phyloP scores from a whole-genome alignment of 805 yeast genomes.

The Kodamaea neixiangensis region DNA sequence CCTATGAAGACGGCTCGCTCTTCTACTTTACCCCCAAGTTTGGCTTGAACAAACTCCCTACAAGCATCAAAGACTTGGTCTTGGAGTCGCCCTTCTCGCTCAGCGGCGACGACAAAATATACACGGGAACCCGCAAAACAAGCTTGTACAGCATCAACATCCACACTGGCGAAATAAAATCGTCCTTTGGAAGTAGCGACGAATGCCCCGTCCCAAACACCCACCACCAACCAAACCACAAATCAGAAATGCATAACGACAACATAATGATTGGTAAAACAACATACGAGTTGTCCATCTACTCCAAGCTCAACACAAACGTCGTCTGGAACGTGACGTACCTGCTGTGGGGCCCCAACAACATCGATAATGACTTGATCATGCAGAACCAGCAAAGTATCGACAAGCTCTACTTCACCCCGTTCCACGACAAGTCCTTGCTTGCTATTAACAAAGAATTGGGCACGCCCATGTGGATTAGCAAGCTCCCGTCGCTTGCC shows the following conservation, averaged over 20 bases:
- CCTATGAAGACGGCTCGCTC: slow-evolving; percentile 78
- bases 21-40: slow-evolving; percentile 73
- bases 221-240: slow-evolving; percentile 19
- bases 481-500: slow-evolving; percentile 68
- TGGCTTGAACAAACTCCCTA: slow-evolving; percentile 82
- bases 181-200: slow-evolving; percentile 59
- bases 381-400: slow-evolving; percentile 52
- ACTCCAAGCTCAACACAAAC: slow-evolving; percentile 60
- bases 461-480: slow-evolving; percentile 80
- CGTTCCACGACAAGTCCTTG: slow-evolving; percentile 78
- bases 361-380: slow-evolving; percentile 63
- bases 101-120: slow-evolving; percentile 72
- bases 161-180: slow-evolving; percentile 68
- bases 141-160: slow-evolving; percentile 75
- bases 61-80: slow-evolving; percentile 75
- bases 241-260: slow-evolving; percentile 18
- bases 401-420: slow-evolving; percentile 79
- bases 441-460: slow-evolving; percentile 69
- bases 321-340: slow-evolving; percentile 82
- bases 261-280: slow-evolving; percentile 68
- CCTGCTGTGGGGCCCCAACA: slow-evolving; percentile 90
- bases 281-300: slow-evolving; percentile 72
- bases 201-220: slow-evolving; percentile 38
- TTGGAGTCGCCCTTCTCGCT: slow-evolving; percentile 83
- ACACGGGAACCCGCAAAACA: slow-evolving; percentile 82